Evolutionary conservation across 345 rosid genomes (phyloP).

Genomic region (Pistacia vera): DNA sequence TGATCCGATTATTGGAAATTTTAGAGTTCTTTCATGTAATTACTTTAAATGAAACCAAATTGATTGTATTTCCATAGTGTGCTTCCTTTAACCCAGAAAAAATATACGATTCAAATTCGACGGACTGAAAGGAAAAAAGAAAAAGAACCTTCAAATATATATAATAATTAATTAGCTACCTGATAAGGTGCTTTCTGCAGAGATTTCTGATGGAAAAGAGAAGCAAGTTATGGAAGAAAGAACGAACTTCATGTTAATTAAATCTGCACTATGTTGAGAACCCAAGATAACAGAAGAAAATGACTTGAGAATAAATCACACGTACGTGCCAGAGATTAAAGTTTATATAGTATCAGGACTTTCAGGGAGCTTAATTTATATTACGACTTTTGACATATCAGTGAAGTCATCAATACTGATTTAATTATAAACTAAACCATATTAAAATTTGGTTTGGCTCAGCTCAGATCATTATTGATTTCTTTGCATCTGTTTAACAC

Average conservation of each 20-base stretch:
- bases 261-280: not conserved
- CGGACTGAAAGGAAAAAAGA: not conserved
- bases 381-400: not conserved
- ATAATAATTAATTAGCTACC: not conserved
- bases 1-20: too few species aligned
- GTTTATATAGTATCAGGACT: not conserved
- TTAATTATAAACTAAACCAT: too few species aligned
- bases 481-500: too few species aligned
- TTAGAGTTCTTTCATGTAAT: too few species aligned
- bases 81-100: too few species aligned
- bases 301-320: too few species aligned
- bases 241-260: not conserved
- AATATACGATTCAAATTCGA: too few species aligned
- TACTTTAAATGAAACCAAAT: too few species aligned
- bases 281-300: not conserved
- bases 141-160: not conserved
- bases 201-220: constrained; percentile 14
- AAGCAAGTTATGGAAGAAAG: constrained; percentile 10
- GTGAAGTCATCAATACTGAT: not conserved
- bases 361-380: too few species aligned
- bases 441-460: too few species aligned
- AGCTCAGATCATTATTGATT: too few species aligned
- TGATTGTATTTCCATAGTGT: too few species aligned
- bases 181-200: not conserved
- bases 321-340: not conserved